A percentile compares a stretch with the other conserved stretches of the same genome.
phyloP scores from a whole-genome alignment of 345 rosid species.

The Rhodamnia argentea region DNA sequence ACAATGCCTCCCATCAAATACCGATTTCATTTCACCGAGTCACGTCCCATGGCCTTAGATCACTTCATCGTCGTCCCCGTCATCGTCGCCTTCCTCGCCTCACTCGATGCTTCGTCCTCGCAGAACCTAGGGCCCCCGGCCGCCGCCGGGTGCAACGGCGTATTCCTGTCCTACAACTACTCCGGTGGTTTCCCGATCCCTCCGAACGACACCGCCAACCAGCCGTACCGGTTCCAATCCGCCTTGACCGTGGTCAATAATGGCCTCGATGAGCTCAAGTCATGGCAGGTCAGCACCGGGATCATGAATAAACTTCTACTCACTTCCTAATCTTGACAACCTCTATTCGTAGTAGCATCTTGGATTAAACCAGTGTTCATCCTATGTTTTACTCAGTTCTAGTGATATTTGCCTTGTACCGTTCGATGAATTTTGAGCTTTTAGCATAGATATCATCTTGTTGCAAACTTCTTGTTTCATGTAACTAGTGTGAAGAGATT shows the following conservation, averaged over 20 bases:
- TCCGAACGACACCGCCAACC: constrained; percentile 21
- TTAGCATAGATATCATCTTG: neutral
- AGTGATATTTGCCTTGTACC: neutral
- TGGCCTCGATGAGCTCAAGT: constrained; percentile 28
- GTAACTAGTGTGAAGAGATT: neutral
- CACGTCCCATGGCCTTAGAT: neutral
- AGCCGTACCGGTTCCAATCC: constrained; percentile 32
- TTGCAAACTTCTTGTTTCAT: neutral
- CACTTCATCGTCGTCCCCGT: neutral
- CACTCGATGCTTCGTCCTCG: neutral
- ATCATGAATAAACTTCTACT: neutral
- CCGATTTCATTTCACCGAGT: neutral
- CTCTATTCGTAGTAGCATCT: neutral
- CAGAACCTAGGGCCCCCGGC: neutral
- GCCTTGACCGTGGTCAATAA: constrained; percentile 20
- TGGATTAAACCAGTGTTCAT: neutral
- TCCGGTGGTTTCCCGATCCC: constrained; percentile 14
- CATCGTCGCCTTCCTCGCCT: constrained; percentile 1
- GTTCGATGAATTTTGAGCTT: neutral
- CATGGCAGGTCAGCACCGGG: constrained; percentile 22
- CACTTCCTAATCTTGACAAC: neutral
- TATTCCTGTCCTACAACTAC: constrained; percentile 23
- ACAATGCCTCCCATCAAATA: neutral
- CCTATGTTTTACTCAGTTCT: neutral
- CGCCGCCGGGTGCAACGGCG: constrained; percentile 14